Evolutionary conservation across 2,329 filamentous ascomycete genomes (phyloP), one percentile per base, ranked within the genome.

Genomic region (Fusarium temperatum): DNA sequence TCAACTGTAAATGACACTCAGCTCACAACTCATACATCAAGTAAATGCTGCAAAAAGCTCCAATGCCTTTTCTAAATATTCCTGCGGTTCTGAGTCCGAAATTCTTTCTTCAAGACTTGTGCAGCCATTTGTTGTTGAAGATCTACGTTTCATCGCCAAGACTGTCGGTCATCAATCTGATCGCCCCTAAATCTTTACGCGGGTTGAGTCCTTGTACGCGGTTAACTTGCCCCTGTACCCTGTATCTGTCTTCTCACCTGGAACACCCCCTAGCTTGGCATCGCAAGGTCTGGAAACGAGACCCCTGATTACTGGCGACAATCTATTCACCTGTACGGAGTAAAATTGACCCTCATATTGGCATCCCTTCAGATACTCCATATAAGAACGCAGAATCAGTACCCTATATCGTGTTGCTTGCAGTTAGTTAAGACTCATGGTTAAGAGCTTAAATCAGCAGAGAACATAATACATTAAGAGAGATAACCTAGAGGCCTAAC

Each of bases 81-180:
- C 0, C n/a, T 17, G 22, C 0, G 3, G 0, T 14, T 26, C 8
- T 18, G 12, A 2, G 22, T 8, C 6, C 9, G 7, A 20, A 20
- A 1, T 18, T 35, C 32, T 14, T 13, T 32, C 30, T 32, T 32
- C 30, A 7, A 18, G 6, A 2, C 6, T n/a, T 20, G 2, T 4
- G 8, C 12, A 13, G 15, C 3, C 22, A 38, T 38, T 39, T 20
- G 13, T 3, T 12, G 11, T 35, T 14, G 5, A 24, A 20, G 38
- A 28, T 35, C 17, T n/a, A 17, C 5, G 39, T 38, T 35, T 32
- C 38, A 38, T n/a, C 35, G 50, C 38, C 39, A 62, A 62, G 18
- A 24, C 7, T 10, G 8, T 9, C 10, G 5, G 39, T 24, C 17
- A 15, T 42, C 24, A 35, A n/a, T 36, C n/a, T 30, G 24, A 51